phyloP scores from a whole-genome alignment of 2,329 filamentous ascomycete genomes.

The Alternaria brassicicola region DNA sequence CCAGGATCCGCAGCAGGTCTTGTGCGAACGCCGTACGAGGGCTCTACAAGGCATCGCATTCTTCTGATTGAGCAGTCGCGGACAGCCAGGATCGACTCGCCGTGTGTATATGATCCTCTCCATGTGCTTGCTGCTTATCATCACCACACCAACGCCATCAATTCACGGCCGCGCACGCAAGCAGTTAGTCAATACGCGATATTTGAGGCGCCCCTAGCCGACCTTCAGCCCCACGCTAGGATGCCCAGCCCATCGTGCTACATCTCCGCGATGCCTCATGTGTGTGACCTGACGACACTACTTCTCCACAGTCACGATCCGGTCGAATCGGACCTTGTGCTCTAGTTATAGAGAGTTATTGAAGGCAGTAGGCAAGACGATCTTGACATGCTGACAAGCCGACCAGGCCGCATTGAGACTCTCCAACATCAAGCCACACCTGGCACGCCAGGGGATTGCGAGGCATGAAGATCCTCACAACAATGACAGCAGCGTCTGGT shows the following conservation, averaged over 20 bases:
- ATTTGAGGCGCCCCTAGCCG: constrained; percentile 32
- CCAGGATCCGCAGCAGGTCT: constrained; percentile 30
- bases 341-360: constrained; percentile 13
- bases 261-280: constrained; percentile 24
- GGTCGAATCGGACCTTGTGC: constrained; percentile 6
- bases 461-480: constrained; percentile 38
- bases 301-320: constrained; percentile 3
- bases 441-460: constrained; percentile 32
- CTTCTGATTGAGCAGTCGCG: constrained; percentile 30
- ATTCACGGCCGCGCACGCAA: constrained; percentile 32
- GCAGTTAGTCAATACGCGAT: constrained; percentile 34
- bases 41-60: constrained; percentile 25
- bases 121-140: constrained; percentile 36
- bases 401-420: constrained; percentile 31
- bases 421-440: constrained; percentile 39
- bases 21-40: background rate
- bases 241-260: constrained; percentile 28
- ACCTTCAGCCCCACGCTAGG: constrained; percentile 37
- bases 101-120: constrained; percentile 22
- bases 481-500: constrained; percentile 26
- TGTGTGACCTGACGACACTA: constrained; percentile 24
- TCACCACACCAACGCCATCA: constrained; percentile 39
- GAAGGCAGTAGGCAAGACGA: constrained; percentile 5
- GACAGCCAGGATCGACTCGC: constrained; percentile 32
- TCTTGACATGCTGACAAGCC: constrained; percentile 19